Evolutionary conservation across 805 yeast genomes (phyloP).

Genomic region (Saccharomyces eubayanus): DNA sequence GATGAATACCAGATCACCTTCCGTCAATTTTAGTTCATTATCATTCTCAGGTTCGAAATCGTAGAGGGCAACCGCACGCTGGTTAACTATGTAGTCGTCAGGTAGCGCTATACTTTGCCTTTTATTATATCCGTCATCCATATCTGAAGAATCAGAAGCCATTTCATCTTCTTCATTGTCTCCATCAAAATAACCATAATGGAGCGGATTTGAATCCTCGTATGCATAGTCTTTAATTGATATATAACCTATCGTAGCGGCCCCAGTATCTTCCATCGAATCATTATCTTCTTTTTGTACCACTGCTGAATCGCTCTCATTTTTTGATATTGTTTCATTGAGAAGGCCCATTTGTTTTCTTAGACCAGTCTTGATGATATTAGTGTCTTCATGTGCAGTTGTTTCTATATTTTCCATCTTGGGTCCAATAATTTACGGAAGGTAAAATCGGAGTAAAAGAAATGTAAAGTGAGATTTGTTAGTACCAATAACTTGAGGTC

Average conservation of each 20-base stretch:
- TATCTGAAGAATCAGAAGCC: conserved; percentile 18
- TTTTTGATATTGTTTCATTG: neutral
- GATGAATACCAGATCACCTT: conserved; percentile 80
- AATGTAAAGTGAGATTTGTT: neutral
- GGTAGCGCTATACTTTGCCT: conserved; percentile 30
- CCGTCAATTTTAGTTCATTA: conserved; percentile 70
- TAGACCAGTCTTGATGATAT: neutral
- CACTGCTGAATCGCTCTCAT: neutral
- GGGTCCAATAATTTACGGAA: neutral
- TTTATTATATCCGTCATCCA: conserved; percentile 11
- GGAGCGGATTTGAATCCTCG: conserved; percentile 56
- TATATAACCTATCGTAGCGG: conserved; percentile 28
- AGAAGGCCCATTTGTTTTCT: neutral
- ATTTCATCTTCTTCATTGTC: conserved; percentile 18
- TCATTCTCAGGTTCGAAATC: conserved; percentile 91
- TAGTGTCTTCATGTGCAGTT: neutral
- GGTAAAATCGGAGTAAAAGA: neutral
- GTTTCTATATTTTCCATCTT: neutral
- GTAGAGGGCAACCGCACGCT: conserved; percentile 76
- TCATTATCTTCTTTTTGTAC: neutral
- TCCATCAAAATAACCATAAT: conserved; percentile 47
- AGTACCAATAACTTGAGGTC: neutral
- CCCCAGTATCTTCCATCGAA: neutral
- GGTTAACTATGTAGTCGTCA: conserved; percentile 34
- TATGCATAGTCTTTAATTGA: conserved; percentile 81